Percentiles rank a stretch among this genome's conserved stretches.
phyloP scores from a whole-genome alignment of 306 rosid genomes.

The Quercus suber region DNA sequence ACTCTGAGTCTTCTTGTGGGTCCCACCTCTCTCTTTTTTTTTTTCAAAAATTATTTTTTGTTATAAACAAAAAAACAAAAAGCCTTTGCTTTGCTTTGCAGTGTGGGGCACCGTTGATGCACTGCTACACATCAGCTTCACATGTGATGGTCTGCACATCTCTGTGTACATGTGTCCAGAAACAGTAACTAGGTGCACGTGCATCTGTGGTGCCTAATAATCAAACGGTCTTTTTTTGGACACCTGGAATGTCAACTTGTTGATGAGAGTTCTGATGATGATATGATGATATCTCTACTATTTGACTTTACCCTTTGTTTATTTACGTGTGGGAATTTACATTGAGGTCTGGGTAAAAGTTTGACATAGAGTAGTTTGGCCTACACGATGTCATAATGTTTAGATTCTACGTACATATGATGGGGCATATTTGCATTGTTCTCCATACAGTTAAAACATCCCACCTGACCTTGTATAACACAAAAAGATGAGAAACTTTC shows the following conservation, averaged over 20 bases:
- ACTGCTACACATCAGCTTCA: conserved; percentile 33
- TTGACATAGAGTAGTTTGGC: too few relatives aligned
- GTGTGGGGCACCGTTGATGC: conserved; percentile 8
- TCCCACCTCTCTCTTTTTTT: neutral
- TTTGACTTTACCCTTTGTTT: neutral
- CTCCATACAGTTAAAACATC: neutral
- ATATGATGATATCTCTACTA: neutral
- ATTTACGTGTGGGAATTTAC: neutral
- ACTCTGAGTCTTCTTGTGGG: neutral
- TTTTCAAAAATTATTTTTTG: too few relatives aligned
- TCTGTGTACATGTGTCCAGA: conserved; percentile 17
- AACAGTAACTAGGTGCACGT: conserved; percentile 26
- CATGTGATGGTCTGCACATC: conserved; percentile 40
- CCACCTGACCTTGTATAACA: too few relatives aligned
- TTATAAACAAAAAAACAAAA: too few relatives aligned
- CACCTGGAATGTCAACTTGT: neutral
- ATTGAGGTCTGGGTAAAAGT: neutral
- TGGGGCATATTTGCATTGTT: neutral
- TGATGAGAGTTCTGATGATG: neutral
- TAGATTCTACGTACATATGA: neutral
- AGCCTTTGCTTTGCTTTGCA: neutral
- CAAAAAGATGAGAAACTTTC: too few relatives aligned
- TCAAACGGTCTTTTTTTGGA: neutral
- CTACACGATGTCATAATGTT: neutral
- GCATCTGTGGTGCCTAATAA: conserved; percentile 3